A percentile compares a stretch with the other conserved stretches of the same genome.
These are phyloP conservation scores for Russula vinacea DNA, from an alignment of 768 basidiomycete species.

Conservation along the genomic window DNA sequence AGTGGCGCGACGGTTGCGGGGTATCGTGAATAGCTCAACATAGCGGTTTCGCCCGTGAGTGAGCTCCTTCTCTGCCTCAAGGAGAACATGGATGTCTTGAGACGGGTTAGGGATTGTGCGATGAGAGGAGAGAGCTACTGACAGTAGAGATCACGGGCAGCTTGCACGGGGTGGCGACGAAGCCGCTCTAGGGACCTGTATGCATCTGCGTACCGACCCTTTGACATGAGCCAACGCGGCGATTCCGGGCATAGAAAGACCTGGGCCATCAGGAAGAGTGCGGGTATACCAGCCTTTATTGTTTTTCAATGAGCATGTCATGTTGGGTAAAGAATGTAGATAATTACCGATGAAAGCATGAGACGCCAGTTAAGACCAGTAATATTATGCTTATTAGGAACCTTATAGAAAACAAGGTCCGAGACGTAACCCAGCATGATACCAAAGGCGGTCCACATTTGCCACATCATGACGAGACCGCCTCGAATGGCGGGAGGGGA, in stretches of 20 bases:
- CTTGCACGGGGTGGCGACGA: slow-evolving; percentile 66
- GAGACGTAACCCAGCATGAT: slow-evolving; percentile 70
- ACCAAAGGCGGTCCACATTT: slow-evolving; percentile 87
- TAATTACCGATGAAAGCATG: slow-evolving; percentile 69
- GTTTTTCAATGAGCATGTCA: neutral
- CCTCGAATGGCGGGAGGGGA: slow-evolving; percentile 80
- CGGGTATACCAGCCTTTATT: slow-evolving; percentile 42
- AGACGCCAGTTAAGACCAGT: slow-evolving; percentile 77
- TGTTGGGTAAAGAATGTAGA: slow-evolving; percentile 30
- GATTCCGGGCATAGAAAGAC: slow-evolving; percentile 60
- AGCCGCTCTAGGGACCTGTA: slow-evolving; percentile 60
- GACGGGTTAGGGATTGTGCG: neutral
- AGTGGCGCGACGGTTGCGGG: slow-evolving; percentile 66
- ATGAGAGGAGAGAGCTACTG: slow-evolving; percentile 16
- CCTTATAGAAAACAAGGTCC: slow-evolving; percentile 59
- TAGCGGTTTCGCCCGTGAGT: slow-evolving; percentile 53
- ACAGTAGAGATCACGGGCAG: slow-evolving; percentile 76
- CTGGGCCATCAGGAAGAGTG: slow-evolving; percentile 41
- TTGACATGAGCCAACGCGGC: slow-evolving; percentile 83
- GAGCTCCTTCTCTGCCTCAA: slow-evolving; percentile 63
- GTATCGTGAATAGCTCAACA: slow-evolving; percentile 69
- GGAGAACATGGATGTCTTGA: slow-evolving; percentile 61
- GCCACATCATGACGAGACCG: slow-evolving; percentile 88
- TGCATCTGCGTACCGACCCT: slow-evolving; percentile 67
- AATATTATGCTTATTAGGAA: slow-evolving; percentile 46